Base-by-base conservation (phyloP, 345 rosid species). In the Erucastrum elatum region DNA sequence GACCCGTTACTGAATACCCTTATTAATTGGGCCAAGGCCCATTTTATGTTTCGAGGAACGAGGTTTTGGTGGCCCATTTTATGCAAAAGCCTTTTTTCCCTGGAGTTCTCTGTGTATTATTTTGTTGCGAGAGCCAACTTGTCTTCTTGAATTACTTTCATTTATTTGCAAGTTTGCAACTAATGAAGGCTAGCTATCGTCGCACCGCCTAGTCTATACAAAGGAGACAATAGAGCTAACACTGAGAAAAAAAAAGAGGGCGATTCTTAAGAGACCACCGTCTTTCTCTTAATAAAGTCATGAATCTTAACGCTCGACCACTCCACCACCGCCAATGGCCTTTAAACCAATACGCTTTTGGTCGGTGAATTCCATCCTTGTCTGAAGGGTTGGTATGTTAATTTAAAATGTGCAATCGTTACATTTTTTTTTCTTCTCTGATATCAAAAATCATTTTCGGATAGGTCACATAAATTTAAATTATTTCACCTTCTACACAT, bases 1-100 rank as follows among this genome's bases (percentile, higher is more conserved):
- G 70, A 70, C 70, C 75, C 70, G 65, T 67, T 41, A 44, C 34
- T 56, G 16, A 6, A 58, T 29, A 68, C 49, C 16, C 31, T 17
- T n/a, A 21, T 12, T 6, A 13, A n/a, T 27, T 77, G 34, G 58
- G 71, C 60, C 21, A 4, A 5, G 61, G 72, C 67, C 72, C 67
- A 26, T 53, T 56, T 2, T 0, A 55, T 16, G 60, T 53, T 49
- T 46, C 56, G 17, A 13, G 17, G 1, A 49, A 49, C 17, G 2
- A 46, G 13, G 56, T n/a, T n/a, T n/a, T 11, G 2, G 5, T 46
- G 53, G 59, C 25, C 25, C 27, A 21, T 55, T 55, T 55, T 5
- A 3, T 55, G 8, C 60, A 16, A 53, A 53, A 53, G 59, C 59
- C 59, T 17, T 53, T 55, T 55, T 16, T n/a, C n/a, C 8, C 12